Percentiles rank a stretch among this genome's conserved stretches.
These are phyloP conservation scores for Paecilomyces formosus DNA, from an alignment of 2,329 filamentous ascomycete species.

Conservation along the genomic window DNA sequence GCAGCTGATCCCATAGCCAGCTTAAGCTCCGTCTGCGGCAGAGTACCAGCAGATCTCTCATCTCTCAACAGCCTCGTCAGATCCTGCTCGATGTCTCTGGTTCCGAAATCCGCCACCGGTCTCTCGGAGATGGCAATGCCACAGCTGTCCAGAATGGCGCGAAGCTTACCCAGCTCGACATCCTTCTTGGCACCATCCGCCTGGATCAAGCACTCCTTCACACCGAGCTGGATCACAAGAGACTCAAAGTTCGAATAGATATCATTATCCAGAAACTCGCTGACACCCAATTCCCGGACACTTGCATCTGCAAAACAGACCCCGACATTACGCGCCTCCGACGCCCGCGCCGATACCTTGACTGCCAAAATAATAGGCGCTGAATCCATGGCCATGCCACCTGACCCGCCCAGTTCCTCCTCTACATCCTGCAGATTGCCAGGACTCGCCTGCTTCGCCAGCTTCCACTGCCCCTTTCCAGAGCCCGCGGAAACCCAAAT, in stretches of 20 bases:
- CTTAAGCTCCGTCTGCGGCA: slow-evolving; percentile 89
- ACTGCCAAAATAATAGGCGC: slow-evolving; percentile 93
- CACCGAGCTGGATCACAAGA: slow-evolving; percentile 88
- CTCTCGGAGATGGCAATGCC: slow-evolving; percentile 84
- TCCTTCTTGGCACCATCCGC: slow-evolving; percentile 75
- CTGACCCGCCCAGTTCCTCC: slow-evolving; percentile 69
- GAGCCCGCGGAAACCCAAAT: slow-evolving; percentile 72
- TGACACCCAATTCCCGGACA: slow-evolving; percentile 88
- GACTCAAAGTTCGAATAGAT: slow-evolving; percentile 97
- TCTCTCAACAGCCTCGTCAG: slow-evolving; percentile 79
- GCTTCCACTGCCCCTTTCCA: slow-evolving; percentile 78
- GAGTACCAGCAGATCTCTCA: slow-evolving; percentile 64
- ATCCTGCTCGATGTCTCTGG: slow-evolving; percentile 92
- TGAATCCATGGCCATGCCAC: slow-evolving; percentile 61
- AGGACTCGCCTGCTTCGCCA: slow-evolving; percentile 84
- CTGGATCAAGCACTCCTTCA: slow-evolving; percentile 87
- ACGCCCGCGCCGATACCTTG: slow-evolving; percentile 82
- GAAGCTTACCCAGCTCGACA: slow-evolving; percentile 77
- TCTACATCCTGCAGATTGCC: slow-evolving; percentile 96
- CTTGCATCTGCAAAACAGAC: slow-evolving; percentile 98
- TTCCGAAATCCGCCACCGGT: slow-evolving; percentile 68
- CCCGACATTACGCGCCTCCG: slow-evolving; percentile 77
- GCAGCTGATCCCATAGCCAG: slow-evolving; percentile 93
- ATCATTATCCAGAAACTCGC: slow-evolving; percentile 98
- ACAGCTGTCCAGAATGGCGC: slow-evolving; percentile 84